phyloP scores from a whole-genome alignment of 192 early-diverging fungal genomes.

The Geranomyces variabilis region DNA sequence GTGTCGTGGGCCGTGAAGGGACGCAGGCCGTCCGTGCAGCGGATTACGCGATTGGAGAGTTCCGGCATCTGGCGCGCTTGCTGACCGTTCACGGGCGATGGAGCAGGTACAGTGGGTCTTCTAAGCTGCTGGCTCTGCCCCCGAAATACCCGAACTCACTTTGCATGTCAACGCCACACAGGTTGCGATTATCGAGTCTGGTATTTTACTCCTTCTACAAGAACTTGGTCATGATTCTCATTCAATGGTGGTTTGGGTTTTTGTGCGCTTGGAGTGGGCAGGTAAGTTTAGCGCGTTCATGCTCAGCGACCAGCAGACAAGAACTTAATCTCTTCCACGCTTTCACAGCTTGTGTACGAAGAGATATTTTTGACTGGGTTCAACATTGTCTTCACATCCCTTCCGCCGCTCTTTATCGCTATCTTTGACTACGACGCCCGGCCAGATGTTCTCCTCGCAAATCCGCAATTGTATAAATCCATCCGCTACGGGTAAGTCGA shows the following conservation, averaged over 20 bases:
- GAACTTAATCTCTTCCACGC: background rate
- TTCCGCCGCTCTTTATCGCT: conserved; percentile 55
- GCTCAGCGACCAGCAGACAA: background rate
- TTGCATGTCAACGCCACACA: background rate
- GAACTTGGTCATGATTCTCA: conserved; percentile 56
- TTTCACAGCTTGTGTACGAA: conserved; percentile 50
- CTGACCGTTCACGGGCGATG: conserved; percentile 59
- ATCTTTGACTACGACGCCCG: conserved; percentile 55
- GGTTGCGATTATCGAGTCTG: conserved; percentile 42
- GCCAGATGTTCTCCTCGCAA: conserved; percentile 35
- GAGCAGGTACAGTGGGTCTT: conserved; percentile 21
- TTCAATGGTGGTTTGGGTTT: conserved; percentile 58
- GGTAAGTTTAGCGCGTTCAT: conserved; percentile 30
- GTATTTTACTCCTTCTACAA: conserved; percentile 63
- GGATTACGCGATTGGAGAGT: conserved; percentile 62
- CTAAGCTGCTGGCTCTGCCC: too few relatives aligned
- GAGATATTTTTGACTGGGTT: conserved; percentile 57
- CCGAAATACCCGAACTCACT: background rate
- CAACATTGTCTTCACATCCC: conserved; percentile 58
- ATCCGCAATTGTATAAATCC: conserved; percentile 53
- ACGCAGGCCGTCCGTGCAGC: conserved; percentile 60
- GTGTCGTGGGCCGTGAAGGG: conserved; percentile 63
- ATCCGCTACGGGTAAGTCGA: conserved; percentile 33
- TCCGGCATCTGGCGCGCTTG: conserved; percentile 55
- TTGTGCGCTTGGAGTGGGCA: conserved; percentile 48